Evolutionary conservation across 352 stramenopile genomes (phyloP).

Genomic region (Phytophthora pisi): DNA sequence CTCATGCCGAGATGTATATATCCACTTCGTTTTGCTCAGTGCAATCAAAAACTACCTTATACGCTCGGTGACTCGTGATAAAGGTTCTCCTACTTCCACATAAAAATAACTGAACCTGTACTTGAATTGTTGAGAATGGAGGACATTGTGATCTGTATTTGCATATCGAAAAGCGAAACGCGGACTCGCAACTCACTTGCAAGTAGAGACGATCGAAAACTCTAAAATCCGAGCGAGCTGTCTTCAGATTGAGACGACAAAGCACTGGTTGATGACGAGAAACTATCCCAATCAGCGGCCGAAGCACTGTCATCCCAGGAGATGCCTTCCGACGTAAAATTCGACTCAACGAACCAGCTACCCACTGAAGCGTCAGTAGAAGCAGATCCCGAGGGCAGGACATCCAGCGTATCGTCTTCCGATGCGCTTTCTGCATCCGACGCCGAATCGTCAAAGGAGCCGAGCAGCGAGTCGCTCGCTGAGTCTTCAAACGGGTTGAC

Average conservation of each 20-base stretch:
- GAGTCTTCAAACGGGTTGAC: constrained; percentile 8
- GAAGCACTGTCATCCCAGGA: constrained; percentile 9
- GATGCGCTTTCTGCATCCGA: constrained; percentile 9
- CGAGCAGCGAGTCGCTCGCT: constrained; percentile 3
- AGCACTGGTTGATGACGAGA: constrained; percentile 6
- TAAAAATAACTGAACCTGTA: too few relatives aligned
- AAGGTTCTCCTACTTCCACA: background rate
- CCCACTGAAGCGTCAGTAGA: constrained; percentile 9
- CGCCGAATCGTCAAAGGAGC: constrained; percentile 1
- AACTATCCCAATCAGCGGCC: constrained; percentile 9
- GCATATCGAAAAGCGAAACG: background rate
- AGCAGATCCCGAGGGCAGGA: background rate
- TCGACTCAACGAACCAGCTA: constrained; percentile 10
- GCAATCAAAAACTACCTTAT: too few relatives aligned
- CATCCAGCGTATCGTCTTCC: background rate
- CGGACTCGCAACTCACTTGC: background rate
- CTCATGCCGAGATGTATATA: too few relatives aligned
- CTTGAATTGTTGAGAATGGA: background rate
- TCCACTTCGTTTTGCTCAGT: too few relatives aligned
- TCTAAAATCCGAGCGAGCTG: constrained; percentile 17
- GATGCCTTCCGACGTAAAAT: background rate
- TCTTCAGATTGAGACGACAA: constrained; percentile 18
- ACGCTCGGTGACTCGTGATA: too few relatives aligned
- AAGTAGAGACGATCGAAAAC: constrained; percentile 1
- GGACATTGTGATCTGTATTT: constrained; percentile 8